A percentile compares a stretch with the other conserved stretches of the same genome.
These are phyloP conservation scores for Clonostachys chloroleuca DNA, from an alignment of 2,329 filamentous ascomycete species.

Conservation along the genomic window DNA sequence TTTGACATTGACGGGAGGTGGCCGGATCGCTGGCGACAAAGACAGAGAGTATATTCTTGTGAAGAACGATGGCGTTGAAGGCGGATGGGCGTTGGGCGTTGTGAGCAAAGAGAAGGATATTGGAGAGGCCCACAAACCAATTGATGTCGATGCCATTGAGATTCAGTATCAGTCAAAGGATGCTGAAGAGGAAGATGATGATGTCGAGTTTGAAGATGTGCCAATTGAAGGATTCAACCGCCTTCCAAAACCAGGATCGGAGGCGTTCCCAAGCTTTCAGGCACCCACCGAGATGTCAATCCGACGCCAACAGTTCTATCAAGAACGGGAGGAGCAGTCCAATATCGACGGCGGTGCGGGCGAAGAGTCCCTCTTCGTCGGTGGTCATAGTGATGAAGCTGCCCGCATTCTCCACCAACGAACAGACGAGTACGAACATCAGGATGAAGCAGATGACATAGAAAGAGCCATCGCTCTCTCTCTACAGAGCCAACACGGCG, in stretches of 20 bases:
- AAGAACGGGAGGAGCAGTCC: conserved; percentile 4
- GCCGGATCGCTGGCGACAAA: conserved; percentile 76
- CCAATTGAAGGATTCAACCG: conserved; percentile 87
- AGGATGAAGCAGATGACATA: conserved; percentile 57
- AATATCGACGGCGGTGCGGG: conserved; percentile 24
- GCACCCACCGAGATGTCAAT: conserved; percentile 14
- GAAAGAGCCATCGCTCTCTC: conserved; percentile 82
- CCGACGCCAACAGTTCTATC: conserved; percentile 18
- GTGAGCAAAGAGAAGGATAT: conserved; percentile 80
- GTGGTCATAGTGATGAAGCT: conserved; percentile 16
- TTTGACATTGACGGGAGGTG: conserved; percentile 59
- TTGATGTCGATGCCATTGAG: conserved; percentile 75
- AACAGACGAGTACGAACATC: conserved; percentile 29
- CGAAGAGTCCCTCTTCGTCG: conserved; percentile 45
- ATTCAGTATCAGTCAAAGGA: conserved; percentile 52
- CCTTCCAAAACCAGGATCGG: conserved; percentile 55
- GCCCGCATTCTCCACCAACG: conserved; percentile 12
- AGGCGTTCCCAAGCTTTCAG: conserved; percentile 12
- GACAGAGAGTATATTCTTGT: conserved; percentile 94
- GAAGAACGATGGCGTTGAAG: conserved; percentile 91
- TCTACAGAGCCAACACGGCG: conserved; percentile 57
- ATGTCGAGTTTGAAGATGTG: conserved; percentile 86
- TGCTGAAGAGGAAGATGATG: conserved; percentile 62
- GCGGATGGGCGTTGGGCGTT: conserved; percentile 92
- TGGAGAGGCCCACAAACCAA: conserved; percentile 79